A percentile compares a stretch with the other conserved stretches of the same genome.
phyloP scores from a whole-genome alignment of 2,329 filamentous ascomycete genomes.

The Fusarium dlaminii region DNA sequence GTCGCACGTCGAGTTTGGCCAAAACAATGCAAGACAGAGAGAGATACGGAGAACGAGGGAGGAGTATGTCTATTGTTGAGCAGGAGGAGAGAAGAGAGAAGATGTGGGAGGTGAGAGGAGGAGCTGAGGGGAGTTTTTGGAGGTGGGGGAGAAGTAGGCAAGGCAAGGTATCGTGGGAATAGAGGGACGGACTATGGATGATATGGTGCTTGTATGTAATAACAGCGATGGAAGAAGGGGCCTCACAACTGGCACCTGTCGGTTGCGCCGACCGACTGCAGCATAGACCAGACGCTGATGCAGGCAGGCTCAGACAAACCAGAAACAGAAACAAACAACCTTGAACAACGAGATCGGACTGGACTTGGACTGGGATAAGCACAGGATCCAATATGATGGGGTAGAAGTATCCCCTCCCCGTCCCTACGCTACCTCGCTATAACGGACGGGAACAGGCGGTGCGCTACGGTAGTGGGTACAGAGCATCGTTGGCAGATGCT shows the following conservation, averaged over 20 bases:
- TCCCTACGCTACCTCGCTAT: conserved; percentile 16
- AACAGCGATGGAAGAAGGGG: conserved; percentile 30
- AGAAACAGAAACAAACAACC: conserved; percentile 17
- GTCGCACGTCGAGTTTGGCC: conserved; percentile 28
- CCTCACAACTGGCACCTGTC: conserved; percentile 34
- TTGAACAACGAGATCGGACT: conserved; percentile 30
- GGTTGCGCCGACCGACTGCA: conserved; percentile 34
- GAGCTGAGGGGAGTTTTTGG: conserved; percentile 19
- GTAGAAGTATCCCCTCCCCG: conserved; percentile 30
- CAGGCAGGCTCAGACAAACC: conserved; percentile 14
- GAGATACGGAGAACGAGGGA: conserved; percentile 19
- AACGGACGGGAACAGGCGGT: conserved; percentile 29
- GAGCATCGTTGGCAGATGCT: conserved; percentile 18
- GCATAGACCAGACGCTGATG: conserved; percentile 2
- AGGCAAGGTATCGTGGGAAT: conserved; percentile 11
- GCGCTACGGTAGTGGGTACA: conserved; percentile 29
- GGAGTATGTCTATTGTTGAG: conserved; percentile 13
- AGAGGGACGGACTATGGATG: conserved; percentile 20
- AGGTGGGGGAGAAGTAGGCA: conserved; percentile 30
- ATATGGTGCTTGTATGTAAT: conserved; percentile 21
- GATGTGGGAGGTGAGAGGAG: conserved; percentile 16
- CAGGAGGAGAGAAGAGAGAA: conserved; percentile 23
- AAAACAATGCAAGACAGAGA: conserved; percentile 12
- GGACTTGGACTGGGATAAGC: conserved; percentile 35
- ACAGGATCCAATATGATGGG: conserved; percentile 37